These are phyloP conservation scores for Streptanthus diversifolius DNA, from an alignment of 345 rosid species.

Conservation along the genomic window DNA sequence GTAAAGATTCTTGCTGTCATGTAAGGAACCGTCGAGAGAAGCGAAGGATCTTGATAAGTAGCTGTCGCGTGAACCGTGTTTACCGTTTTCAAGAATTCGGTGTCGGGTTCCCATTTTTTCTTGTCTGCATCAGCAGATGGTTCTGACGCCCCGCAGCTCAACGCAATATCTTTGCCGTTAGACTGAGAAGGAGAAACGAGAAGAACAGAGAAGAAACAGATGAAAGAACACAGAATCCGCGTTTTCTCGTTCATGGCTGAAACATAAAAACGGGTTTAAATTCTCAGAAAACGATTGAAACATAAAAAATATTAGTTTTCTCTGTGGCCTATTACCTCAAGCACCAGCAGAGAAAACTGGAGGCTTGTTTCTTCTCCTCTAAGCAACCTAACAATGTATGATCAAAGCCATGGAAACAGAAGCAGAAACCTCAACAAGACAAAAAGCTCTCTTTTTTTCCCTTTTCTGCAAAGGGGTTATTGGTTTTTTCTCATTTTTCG, in stretches of 20 bases:
- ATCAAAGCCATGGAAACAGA: constrained; percentile 30
- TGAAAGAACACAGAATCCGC: constrained; percentile 22
- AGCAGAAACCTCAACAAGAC: constrained; percentile 19
- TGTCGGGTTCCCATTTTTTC: constrained; percentile 57
- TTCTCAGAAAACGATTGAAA: constrained; percentile 18
- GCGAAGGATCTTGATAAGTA: constrained; percentile 62
- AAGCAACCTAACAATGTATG: constrained; percentile 28
- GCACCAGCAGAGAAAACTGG: constrained; percentile 50
- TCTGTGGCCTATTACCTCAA: constrained; percentile 35
- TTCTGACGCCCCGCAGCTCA: constrained; percentile 53
- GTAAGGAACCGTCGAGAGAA: constrained; percentile 56
- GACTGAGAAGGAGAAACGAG: constrained; percentile 23
- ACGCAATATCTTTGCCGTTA: constrained; percentile 23
- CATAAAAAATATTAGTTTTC: not conserved
- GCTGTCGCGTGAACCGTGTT: constrained; percentile 43
- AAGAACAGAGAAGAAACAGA: constrained; percentile 33
- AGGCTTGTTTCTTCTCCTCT: constrained; percentile 32
- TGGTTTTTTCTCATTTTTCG: constrained; percentile 14
- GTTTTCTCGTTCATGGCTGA: constrained; percentile 41
- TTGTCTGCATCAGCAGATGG: constrained; percentile 56
- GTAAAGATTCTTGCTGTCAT: constrained; percentile 71
- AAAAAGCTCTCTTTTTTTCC: not conserved
- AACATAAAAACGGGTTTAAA: not conserved
- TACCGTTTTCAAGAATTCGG: constrained; percentile 40
- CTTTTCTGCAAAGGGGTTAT: constrained; percentile 1